phyloP scores from a whole-genome alignment of 202 grass and related monocot genomes.

The Eragrostis tef region DNA sequence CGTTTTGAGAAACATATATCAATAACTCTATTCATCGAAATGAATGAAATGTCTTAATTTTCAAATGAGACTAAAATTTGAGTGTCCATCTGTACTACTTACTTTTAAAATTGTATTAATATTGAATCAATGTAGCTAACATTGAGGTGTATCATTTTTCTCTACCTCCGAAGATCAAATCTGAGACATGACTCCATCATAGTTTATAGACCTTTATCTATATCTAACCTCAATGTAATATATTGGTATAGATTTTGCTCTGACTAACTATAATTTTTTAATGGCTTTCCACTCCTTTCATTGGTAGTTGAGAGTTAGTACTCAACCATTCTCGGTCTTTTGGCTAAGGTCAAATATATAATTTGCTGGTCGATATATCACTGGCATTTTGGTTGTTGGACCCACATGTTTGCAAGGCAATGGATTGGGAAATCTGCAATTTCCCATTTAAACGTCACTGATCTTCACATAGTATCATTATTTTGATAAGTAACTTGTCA shows the following conservation, averaged over 20 bases:
- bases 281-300: neutral
- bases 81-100: neutral
- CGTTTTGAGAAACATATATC: slow-evolving; percentile 21
- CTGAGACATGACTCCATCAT: neutral
- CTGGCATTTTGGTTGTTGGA: neutral
- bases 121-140: neutral
- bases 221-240: neutral
- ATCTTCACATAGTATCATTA: neutral
- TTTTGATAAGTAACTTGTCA: neutral
- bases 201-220: neutral
- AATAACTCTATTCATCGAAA: neutral
- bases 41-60: slow-evolving; percentile 5
- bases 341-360: neutral
- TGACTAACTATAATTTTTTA: neutral
- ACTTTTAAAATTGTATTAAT: neutral
- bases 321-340: neutral
- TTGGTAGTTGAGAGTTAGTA: neutral
- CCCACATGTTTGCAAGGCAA: neutral
- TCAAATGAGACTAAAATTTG: slow-evolving; percentile 14
- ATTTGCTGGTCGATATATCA: neutral
- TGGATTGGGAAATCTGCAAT: neutral
- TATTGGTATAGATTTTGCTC: neutral
- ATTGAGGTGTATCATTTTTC: neutral
- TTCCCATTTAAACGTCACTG: neutral
- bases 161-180: neutral